Percentiles rank a stretch among this genome's conserved stretches.
These are phyloP conservation scores for Sporothrix euskadiensis DNA, from an alignment of 2,329 filamentous ascomycete species.

Conservation along the genomic window DNA sequence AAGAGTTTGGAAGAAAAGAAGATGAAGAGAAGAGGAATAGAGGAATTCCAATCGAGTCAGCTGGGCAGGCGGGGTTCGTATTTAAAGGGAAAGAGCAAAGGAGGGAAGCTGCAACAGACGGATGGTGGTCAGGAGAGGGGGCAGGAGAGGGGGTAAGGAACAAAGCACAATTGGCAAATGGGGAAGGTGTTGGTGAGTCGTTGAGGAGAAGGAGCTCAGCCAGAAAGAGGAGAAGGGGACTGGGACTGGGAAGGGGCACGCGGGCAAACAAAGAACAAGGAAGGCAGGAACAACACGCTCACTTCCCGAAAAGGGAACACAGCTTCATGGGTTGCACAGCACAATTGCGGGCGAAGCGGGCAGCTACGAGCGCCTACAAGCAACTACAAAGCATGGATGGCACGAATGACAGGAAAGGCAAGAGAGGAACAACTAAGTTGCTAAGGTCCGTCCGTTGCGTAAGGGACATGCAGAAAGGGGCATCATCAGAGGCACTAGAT, in stretches of 20 bases:
- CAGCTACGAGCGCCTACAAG: background rate
- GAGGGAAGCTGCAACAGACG: conserved; percentile 12
- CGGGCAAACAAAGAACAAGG: conserved; percentile 18
- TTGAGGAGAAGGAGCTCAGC: background rate
- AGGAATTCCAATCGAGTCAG: conserved; percentile 16
- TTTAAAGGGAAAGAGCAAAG: conserved; percentile 20
- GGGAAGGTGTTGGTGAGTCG: conserved; percentile 4
- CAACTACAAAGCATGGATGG: background rate
- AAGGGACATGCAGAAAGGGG: conserved; percentile 8
- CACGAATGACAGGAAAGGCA: background rate
- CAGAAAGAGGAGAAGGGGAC: background rate
- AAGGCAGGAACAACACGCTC: conserved; percentile 22
- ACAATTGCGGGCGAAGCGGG: background rate
- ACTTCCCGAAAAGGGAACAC: conserved; percentile 18
- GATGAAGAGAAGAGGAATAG: conserved; percentile 5
- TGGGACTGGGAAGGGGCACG: conserved; percentile 5
- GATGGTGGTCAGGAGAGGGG: background rate
- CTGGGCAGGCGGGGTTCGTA: conserved; percentile 27
- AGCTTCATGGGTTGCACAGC: background rate
- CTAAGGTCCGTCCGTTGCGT: background rate
- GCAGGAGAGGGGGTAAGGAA: conserved; percentile 25
- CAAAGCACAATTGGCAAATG: conserved; percentile 24
- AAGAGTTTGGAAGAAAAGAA: background rate
- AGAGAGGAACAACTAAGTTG: conserved; percentile 9
- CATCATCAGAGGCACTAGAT: conserved; percentile 1